Evolutionary conservation across 495 filamentous ascomycete genomes (phyloP).

Genomic region (Tuber brumale): DNA sequence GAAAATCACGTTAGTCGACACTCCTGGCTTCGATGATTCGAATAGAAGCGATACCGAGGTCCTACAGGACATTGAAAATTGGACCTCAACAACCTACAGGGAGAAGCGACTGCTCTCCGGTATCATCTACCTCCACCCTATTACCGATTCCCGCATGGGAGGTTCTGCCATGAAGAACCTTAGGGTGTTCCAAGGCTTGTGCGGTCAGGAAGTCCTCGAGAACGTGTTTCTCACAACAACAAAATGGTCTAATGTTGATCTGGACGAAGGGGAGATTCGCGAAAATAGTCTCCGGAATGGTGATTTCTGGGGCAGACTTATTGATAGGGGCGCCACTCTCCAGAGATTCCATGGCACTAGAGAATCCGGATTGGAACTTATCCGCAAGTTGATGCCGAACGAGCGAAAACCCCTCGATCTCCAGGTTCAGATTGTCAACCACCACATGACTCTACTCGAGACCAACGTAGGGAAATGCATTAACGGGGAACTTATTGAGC

Average conservation of each 20-base stretch:
- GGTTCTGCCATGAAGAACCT: conserved; percentile 46
- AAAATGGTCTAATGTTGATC: conserved; percentile 44
- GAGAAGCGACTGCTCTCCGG: conserved; percentile 37
- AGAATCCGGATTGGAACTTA: conserved; percentile 41
- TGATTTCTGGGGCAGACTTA: conserved; percentile 46
- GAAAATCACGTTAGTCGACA: conserved; percentile 46
- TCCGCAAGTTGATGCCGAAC: conserved; percentile 20
- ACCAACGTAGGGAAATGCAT: conserved; percentile 43
- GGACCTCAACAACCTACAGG: conserved; percentile 38
- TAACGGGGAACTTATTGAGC: conserved; percentile 33
- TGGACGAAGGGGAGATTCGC: conserved; percentile 21
- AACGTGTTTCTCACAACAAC: conserved; percentile 48
- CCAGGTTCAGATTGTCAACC: conserved; percentile 44
- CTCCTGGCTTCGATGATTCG: conserved; percentile 51
- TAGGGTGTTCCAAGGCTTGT: conserved; percentile 46
- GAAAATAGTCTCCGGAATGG: conserved; percentile 43
- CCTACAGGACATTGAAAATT: conserved; percentile 43
- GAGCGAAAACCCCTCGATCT: conserved; percentile 39
- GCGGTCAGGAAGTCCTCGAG: conserved; percentile 42
- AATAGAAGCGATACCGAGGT: conserved; percentile 44
- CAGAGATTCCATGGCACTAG: conserved; percentile 37
- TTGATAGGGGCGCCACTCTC: conserved; percentile 34
- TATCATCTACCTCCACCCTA: conserved; percentile 49
- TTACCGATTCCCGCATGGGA: conserved; percentile 44
- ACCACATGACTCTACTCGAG: conserved; percentile 39